A percentile compares a stretch with the other conserved stretches of the same genome.
phyloP scores from a whole-genome alignment of 2,329 filamentous ascomycete species.

The Pseudomassariella vexata region DNA sequence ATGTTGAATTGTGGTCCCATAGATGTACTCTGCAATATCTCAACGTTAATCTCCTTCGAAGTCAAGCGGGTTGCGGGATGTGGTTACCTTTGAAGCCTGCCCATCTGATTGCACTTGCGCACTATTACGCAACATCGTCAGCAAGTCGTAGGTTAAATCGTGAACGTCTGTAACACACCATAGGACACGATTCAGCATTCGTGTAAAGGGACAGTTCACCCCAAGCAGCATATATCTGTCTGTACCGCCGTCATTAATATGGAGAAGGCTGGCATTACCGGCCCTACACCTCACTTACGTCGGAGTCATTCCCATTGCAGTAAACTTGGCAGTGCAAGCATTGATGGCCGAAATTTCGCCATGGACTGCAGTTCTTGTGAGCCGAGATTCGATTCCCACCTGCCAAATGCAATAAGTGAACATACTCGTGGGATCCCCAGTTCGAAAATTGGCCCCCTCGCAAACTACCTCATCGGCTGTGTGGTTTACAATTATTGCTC shows the following conservation, averaged over 20 bases:
- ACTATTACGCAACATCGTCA: no score
- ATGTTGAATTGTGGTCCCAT: no score
- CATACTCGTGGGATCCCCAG: background rate
- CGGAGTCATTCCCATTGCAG: background rate
- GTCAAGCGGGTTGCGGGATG: no score
- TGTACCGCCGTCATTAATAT: no score
- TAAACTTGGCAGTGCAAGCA: slow-evolving; percentile 1
- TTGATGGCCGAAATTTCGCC: slow-evolving; percentile 1
- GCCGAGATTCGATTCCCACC: background rate
- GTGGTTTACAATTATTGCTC: slow-evolving; percentile 50
- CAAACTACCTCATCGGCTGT: slow-evolving; percentile 39
- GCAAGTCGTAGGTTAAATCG: no score
- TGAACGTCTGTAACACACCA: no score
- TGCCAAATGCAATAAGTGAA: background rate
- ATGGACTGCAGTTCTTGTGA: background rate
- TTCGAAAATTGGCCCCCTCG: slow-evolving; percentile 38
- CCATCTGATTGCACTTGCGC: no score
- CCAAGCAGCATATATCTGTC: slow-evolving; percentile 1
- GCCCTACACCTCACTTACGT: background rate
- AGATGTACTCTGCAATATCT: background rate
- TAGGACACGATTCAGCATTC: background rate
- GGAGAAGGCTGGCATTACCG: background rate
- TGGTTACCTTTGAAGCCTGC: no score
- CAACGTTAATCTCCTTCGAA: background rate
- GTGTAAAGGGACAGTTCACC: background rate